phyloP scores from a whole-genome alignment of 192 early-diverging fungal species.

The Backusella parvicylindrica region DNA sequence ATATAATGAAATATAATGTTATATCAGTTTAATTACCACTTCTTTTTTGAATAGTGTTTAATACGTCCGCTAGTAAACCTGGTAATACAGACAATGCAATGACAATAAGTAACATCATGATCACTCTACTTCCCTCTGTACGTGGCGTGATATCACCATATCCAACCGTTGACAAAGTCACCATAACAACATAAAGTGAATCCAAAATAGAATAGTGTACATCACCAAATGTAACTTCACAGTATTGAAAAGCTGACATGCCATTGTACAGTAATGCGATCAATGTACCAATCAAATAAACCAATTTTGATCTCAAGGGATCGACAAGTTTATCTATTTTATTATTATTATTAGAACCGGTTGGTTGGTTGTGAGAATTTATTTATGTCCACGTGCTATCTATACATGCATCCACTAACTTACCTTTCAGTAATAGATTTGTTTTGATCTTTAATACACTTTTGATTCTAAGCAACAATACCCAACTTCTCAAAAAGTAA shows the following conservation, averaged over 20 bases:
- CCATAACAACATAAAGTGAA: conserved; percentile 54
- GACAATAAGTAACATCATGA: conserved; percentile 55
- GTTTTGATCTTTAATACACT: conserved; percentile 53
- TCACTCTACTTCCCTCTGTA: conserved; percentile 43
- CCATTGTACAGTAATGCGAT: conserved; percentile 54
- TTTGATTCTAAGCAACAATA: conserved; percentile 47
- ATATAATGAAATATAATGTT: not conserved
- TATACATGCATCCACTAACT: not conserved
- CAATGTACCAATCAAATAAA: conserved; percentile 49
- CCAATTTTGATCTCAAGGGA: conserved; percentile 47
- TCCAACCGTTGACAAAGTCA: conserved; percentile 63
- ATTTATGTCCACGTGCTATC: not conserved
- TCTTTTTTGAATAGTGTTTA: conserved; percentile 35
- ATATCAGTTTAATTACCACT: not conserved
- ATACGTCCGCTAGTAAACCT: conserved; percentile 37
- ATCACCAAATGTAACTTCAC: conserved; percentile 47
- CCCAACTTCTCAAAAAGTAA: conserved; percentile 56
- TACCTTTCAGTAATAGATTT: conserved; percentile 44
- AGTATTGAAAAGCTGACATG: conserved; percentile 54
- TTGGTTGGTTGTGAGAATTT: not conserved
- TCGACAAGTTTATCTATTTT: conserved; percentile 43
- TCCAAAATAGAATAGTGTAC: conserved; percentile 18
- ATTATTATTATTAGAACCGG: not conserved
- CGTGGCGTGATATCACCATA: conserved; percentile 61
- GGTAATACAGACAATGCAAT: conserved; percentile 53